phyloP scores from a whole-genome alignment of 768 basidiomycete species.

The Lanmaoa rubissima region DNA sequence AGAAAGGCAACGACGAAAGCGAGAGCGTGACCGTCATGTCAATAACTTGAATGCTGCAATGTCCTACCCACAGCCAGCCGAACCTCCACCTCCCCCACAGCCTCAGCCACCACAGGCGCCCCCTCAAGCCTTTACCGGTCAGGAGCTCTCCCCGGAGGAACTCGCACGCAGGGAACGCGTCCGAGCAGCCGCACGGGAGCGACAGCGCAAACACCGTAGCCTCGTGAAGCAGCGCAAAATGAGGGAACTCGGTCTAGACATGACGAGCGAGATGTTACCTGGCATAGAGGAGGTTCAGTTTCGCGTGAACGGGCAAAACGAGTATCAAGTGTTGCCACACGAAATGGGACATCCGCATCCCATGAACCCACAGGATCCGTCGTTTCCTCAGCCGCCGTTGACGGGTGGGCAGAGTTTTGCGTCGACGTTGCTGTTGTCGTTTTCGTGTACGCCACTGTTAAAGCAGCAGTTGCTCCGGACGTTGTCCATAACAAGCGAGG shows the following conservation, averaged over 20 bases:
- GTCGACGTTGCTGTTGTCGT: constrained; percentile 70
- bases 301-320: constrained; percentile 47
- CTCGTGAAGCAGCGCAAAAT: constrained; percentile 78
- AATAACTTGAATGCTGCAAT: constrained; percentile 42
- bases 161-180: constrained; percentile 65
- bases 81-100: constrained; percentile 34
- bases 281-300: constrained; percentile 68
- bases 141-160: constrained; percentile 60
- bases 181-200: constrained; percentile 72
- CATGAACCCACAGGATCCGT: constrained; percentile 50
- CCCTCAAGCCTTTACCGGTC: constrained; percentile 27
- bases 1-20: constrained; percentile 75
- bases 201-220: constrained; percentile 79
- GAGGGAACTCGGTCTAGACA: constrained; percentile 79
- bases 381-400: constrained; percentile 52
- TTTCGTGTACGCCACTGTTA: constrained; percentile 69
- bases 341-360: constrained; percentile 32
- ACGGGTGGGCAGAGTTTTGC: constrained; percentile 77
- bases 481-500: constrained; percentile 74
- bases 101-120: constrained; percentile 31
- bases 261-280: constrained; percentile 69
- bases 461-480: constrained; percentile 75
- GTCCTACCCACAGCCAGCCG: constrained; percentile 36
- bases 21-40: constrained; percentile 62
- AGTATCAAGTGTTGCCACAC: constrained; percentile 39